Percentiles rank a stretch among this genome's conserved stretches.
These are phyloP conservation scores for Rhizopus sp. DNA, from an alignment of 371 early-diverging fungal species.

Conservation along the genomic window DNA sequence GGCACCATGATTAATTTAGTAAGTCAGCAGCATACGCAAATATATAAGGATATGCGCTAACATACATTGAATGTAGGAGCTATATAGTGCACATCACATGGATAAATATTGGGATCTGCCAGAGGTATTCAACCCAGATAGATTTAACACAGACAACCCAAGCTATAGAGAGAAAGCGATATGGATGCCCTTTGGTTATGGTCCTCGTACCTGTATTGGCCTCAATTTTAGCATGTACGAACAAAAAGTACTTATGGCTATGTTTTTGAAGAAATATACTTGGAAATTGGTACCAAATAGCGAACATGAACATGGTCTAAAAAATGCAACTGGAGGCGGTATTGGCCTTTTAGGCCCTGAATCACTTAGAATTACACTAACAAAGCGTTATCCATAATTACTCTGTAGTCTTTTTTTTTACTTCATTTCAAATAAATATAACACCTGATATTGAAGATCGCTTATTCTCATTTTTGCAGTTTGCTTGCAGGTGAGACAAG, in stretches of 20 bases:
- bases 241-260: constrained; percentile 44
- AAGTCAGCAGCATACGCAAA: not conserved
- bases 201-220: constrained; percentile 38
- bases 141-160: constrained; percentile 16
- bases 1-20: constrained; percentile 36
- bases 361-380: constrained; percentile 18
- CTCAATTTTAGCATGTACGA: constrained; percentile 50
- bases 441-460: no score
- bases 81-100: constrained; percentile 28
- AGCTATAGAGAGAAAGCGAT: constrained; percentile 11
- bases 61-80: constrained; percentile 11
- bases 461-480: no score
- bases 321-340: constrained; percentile 26
- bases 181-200: constrained; percentile 44
- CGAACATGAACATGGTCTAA: constrained; percentile 27
- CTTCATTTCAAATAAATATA: no score
- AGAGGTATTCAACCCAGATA: constrained; percentile 30
- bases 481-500: no score
- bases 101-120: constrained; percentile 32
- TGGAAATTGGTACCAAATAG: constrained; percentile 29
- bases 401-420: not conserved
- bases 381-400: constrained; percentile 19
- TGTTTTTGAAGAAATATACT: constrained; percentile 34
- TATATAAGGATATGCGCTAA: not conserved
- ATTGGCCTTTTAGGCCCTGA: constrained; percentile 35